Percentiles rank a stretch among this genome's conserved stretches.
Conservation (phyloP, 257 asterid species). For the Primulina tabacum region DNA sequence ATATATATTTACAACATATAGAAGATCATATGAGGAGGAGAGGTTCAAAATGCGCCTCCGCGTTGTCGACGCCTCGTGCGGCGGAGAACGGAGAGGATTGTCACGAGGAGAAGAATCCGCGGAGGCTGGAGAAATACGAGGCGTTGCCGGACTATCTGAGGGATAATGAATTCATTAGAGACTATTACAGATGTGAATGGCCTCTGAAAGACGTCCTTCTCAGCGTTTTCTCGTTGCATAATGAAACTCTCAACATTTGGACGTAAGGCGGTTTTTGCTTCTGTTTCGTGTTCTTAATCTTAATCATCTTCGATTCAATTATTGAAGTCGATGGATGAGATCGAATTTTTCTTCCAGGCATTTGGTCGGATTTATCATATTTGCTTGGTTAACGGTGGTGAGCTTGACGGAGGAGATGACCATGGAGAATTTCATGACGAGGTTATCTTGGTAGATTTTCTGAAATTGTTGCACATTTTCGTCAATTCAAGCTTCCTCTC, state of each 20-base stretch:
- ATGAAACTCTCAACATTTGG: conserved; percentile 91
- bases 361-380: conserved; percentile 72
- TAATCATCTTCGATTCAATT: background rate
- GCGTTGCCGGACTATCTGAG: conserved; percentile 79
- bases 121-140: conserved; percentile 54
- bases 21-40: conserved; percentile 37
- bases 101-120: conserved; percentile 17
- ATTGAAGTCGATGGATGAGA: too few species aligned
- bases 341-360: conserved; percentile 45
- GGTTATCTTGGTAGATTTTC: conserved; percentile 41
- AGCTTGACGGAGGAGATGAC: conserved; percentile 65
- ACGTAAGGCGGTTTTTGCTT: conserved; percentile 46
- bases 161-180: conserved; percentile 78
- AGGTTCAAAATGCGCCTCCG: conserved; percentile 23
- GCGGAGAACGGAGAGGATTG: conserved; percentile 12
- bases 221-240: conserved; percentile 83
- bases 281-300: background rate
- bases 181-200: conserved; percentile 91
- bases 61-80: conserved; percentile 7
- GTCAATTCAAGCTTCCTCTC: background rate
- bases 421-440: conserved; percentile 39
- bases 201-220: conserved; percentile 62
- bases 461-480: background rate
- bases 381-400: conserved; percentile 58
- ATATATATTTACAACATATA: too few species aligned